These are phyloP conservation scores for Solanum verrucosum DNA, from an alignment of 257 asterid genomes.

Conservation along the genomic window DNA sequence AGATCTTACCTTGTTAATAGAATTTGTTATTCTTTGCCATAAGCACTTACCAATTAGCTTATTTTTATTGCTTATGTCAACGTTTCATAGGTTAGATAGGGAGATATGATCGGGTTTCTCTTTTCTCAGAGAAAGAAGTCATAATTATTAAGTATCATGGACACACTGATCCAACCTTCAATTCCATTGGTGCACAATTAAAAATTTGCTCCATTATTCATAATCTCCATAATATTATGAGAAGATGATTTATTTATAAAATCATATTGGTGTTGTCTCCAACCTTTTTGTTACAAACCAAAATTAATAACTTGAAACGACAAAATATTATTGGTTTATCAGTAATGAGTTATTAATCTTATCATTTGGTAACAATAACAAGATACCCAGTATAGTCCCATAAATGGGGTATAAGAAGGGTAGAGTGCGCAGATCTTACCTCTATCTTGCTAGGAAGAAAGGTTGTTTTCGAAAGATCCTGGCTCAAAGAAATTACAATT, in stretches of 20 bases:
- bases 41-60: neutral
- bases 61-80: neutral
- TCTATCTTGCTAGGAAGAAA: neutral
- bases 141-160: neutral
- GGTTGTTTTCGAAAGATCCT: neutral
- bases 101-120: neutral
- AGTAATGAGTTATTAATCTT: neutral
- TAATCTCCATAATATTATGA: neutral
- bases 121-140: neutral
- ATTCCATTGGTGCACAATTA: neutral
- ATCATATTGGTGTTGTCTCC: neutral
- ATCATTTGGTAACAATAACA: neutral
- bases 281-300: neutral
- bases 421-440: neutral
- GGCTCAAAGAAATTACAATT: neutral
- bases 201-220: neutral
- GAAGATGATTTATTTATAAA: neutral
- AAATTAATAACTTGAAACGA: neutral
- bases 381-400: neutral
- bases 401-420: neutral
- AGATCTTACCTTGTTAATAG: neutral
- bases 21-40: neutral
- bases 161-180: neutral
- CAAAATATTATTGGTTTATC: neutral
- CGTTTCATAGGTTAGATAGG: neutral